Evolutionary conservation across 345 rosid species (phyloP), one percentile per base, ranked within the genome.

Genomic region (Psidium guajava): DNA sequence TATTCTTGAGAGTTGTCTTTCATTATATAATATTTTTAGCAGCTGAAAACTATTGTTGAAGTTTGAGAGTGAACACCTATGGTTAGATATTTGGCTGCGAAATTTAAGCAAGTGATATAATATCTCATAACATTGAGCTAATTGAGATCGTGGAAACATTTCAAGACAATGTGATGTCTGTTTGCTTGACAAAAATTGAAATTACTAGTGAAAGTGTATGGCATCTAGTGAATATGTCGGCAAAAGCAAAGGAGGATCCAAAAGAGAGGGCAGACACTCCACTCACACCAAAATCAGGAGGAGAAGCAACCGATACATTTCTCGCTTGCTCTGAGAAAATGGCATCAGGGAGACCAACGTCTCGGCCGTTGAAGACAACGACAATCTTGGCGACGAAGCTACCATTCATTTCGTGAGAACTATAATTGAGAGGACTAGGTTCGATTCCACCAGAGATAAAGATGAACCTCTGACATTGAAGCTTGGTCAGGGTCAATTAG

Each of bases 141-240:
- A 86, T n/a, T 84, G 77, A 97, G 99, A 90, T 97, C 80, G 92
- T 97, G 87, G 93, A 95, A 87, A 87, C 98, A 0, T 97, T 97
- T 91, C 81, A 88, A 81, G 99, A 97, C 84, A 93, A 98, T 73
- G 99, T 96, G 50, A 97, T 96, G 99, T 97, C 99, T 85, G 99
- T 97, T 82, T 93, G 96, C 86, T 88, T 97, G 77, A 97, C 99
- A 52, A 96, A 93, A 90, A 94, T 95, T 53, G 99, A 96, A 92
- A 94, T 96, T 81, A 93, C 96, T 82, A 98, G 95, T 82, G 99
- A 99, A 88, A 95, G 99, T 84, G 99, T 97, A 40, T n/a, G n/a
- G n/a, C n/a, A n/a, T n/a, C n/a, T n/a, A n/a, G n/a, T n/a, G n/a
- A n/a, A n/a, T n/a, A n/a, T n/a, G n/a, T n/a, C n/a, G n/a, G n/a